Evolutionary conservation across 2,329 filamentous ascomycete species (phyloP), one percentile per base, ranked within the genome.

Genomic region (Fusarium succisae): DNA sequence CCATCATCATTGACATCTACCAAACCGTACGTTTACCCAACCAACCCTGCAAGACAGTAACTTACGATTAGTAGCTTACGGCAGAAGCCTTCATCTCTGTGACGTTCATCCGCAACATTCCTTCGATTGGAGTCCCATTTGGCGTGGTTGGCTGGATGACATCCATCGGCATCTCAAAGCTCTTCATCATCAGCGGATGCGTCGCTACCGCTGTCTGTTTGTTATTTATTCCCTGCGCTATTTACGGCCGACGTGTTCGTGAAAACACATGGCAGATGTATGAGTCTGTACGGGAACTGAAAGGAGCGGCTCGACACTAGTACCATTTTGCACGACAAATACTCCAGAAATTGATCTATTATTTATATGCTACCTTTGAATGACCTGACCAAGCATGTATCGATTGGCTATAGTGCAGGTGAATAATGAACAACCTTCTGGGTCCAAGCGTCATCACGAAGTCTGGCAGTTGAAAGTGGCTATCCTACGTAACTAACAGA

Each of bases 1-100:
- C 81, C 2, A 50, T 83, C 15, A 55, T 83, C 20, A 81, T 83
- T 13, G 82, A 83, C 43, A 78, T 81, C 3, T 84, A 83, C 41
- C 72, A 71, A 17, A 70, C 66, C 39, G 73, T 76, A 50, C 26
- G 72, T 13, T 1, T 12, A 13, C 12, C 6, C 1, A n/a, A 3
- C 1, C 5, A 18, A 8, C 2, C 2, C 2, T 5, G 1, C 8
- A n/a, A 24, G 8, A 3, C 2, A 10, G 1, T 11, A 13, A 4
- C 17, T 30, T 1, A 44, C 44, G 12, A 3, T 22, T 0, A 4
- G 0, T 1, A 77, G 75, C 69, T 77, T 12, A 77, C 74, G 0
- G 76, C 76, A 6, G 76, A 80, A 35, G 74, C 80, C 1, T 80
- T 82, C 35, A 78, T 82, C 13, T 76, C 74, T 2, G 72, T 82